Evolutionary conservation across 2,329 filamentous ascomycete species (phyloP).

Genomic region (Plectosphaerella sp.): DNA sequence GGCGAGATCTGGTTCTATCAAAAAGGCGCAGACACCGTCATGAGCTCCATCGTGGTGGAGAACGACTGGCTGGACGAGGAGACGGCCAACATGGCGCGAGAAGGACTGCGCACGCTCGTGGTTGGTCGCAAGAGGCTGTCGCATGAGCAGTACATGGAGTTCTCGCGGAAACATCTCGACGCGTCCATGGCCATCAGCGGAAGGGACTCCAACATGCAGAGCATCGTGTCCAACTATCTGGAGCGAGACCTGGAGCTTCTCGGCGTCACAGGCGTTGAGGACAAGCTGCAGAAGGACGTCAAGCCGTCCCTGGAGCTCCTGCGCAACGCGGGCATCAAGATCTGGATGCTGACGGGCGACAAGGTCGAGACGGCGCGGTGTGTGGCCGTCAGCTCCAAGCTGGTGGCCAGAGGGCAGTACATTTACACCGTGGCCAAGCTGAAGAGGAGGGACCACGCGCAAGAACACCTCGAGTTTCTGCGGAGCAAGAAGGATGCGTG

Average conservation of each 20-base stretch:
- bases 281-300: slow-evolving; percentile 92
- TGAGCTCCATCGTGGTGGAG: slow-evolving; percentile 89
- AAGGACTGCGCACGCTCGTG: slow-evolving; percentile 89
- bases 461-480: slow-evolving; percentile 84
- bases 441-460: slow-evolving; percentile 76
- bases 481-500: slow-evolving; percentile 83
- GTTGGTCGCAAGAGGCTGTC: slow-evolving; percentile 89
- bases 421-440: slow-evolving; percentile 91
- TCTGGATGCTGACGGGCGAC: slow-evolving; percentile 99
- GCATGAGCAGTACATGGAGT: slow-evolving; percentile 72
- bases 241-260: slow-evolving; percentile 88
- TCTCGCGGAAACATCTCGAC: slow-evolving; percentile 68
- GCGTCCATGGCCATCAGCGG: slow-evolving; percentile 76
- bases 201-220: slow-evolving; percentile 77
- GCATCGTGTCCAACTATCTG: slow-evolving; percentile 73
- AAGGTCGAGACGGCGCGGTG: slow-evolving; percentile 97
- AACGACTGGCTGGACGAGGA: slow-evolving; percentile 99
- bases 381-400: slow-evolving; percentile 89
- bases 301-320: slow-evolving; percentile 93
- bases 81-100: slow-evolving; percentile 98
- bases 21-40: slow-evolving; percentile 96
- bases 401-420: slow-evolving; percentile 89
- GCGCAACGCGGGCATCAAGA: slow-evolving; percentile 96
- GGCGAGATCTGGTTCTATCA: slow-evolving; percentile 98
- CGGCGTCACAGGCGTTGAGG: slow-evolving; percentile 96